Percentiles rank a stretch among this genome's conserved stretches.
Conservation (phyloP, 306 rosid species). For the Albizia julibrissin region DNA sequence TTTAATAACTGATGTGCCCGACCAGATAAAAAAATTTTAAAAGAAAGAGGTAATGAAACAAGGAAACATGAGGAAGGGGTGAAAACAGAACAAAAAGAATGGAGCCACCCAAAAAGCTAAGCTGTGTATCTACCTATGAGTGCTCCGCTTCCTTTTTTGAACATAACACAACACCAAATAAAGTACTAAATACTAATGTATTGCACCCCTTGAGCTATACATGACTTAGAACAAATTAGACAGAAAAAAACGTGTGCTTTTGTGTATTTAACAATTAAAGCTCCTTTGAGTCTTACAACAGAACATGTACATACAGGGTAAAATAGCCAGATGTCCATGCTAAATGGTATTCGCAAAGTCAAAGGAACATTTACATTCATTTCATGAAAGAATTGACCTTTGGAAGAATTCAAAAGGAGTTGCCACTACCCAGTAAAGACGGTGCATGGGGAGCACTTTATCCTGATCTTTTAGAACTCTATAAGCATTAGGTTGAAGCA, state of each 20-base stretch:
- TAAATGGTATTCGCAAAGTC: not conserved
- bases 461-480: not conserved
- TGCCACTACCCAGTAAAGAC: not conserved
- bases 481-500: not conserved
- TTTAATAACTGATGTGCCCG: not conserved
- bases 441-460: not conserved
- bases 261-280: not conserved
- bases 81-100: conserved; percentile 7
- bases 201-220: not conserved
- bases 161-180: conserved; percentile 9
- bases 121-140: not conserved
- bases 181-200: not conserved
- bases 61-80: not conserved
- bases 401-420: not conserved
- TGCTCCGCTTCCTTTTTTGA: not conserved
- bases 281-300: not conserved
- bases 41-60: not conserved
- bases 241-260: not conserved
- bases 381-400: not conserved
- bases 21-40: not conserved
- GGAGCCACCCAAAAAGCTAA: not conserved
- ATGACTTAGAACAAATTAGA: not conserved
- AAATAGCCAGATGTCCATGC: not conserved
- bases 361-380: not conserved
- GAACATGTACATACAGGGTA: not conserved